phyloP scores from a whole-genome alignment of 371 early-diverging fungal species.

The Haplosporangium sp. region DNA sequence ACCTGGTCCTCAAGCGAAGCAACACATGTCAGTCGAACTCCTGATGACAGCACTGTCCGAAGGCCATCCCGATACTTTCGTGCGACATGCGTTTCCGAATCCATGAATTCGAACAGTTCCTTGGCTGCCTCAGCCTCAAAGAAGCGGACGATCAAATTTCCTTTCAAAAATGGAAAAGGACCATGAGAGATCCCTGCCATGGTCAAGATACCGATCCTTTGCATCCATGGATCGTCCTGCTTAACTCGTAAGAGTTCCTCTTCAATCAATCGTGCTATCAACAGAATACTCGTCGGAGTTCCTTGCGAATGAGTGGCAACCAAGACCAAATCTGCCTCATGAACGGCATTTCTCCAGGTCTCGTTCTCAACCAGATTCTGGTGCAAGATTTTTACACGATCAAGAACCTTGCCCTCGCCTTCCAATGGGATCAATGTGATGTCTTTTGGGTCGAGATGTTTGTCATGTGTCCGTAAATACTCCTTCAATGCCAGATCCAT shows the following conservation, averaged over 20 bases:
- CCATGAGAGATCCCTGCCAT: slow-evolving; percentile 95
- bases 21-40: slow-evolving; percentile 76
- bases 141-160: slow-evolving; percentile 84
- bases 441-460: slow-evolving; percentile 61
- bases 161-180: slow-evolving; percentile 85
- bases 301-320: slow-evolving; percentile 94
- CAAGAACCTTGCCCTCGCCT: slow-evolving; percentile 89
- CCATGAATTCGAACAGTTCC: slow-evolving; percentile 92
- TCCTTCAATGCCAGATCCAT: slow-evolving; percentile 75
- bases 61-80: slow-evolving; percentile 75
- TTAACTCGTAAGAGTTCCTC: slow-evolving; percentile 63
- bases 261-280: slow-evolving; percentile 77
- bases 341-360: slow-evolving; percentile 58
- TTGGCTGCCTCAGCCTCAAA: slow-evolving; percentile 90
- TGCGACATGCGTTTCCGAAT: slow-evolving; percentile 73
- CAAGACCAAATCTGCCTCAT: slow-evolving; percentile 81
- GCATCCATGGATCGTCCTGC: slow-evolving; percentile 61
- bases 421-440: slow-evolving; percentile 85
- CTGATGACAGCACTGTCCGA: slow-evolving; percentile 68
- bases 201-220: slow-evolving; percentile 81
- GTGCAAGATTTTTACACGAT: slow-evolving; percentile 82
- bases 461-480: slow-evolving; percentile 67
- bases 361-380: slow-evolving; percentile 64
- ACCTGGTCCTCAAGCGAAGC: slow-evolving; percentile 93
- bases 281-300: slow-evolving; percentile 85